Evolutionary conservation across 1,284 basidiomycete genomes (phyloP), one percentile per base, ranked within the genome.

Genomic region (Xerocomus amazonicus): DNA sequence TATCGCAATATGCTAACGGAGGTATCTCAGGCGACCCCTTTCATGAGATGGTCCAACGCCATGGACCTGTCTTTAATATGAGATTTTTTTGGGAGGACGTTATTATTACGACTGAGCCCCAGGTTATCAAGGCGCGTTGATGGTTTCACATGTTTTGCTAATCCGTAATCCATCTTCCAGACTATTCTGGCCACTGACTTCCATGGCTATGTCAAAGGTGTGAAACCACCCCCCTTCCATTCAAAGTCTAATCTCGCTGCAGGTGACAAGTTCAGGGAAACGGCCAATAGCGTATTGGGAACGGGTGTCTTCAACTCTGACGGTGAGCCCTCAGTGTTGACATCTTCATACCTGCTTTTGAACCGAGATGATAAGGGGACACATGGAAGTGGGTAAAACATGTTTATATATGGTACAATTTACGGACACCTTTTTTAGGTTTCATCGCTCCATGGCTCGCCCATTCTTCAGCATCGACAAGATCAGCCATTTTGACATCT

Each of bases 271-370:
- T 64, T 71, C 38, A 59, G 56, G 27, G 61, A 60, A 38, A 48
- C 50, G 14, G 68, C 66, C 2, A 48, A 62, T 28, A 62, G 64
- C 14, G 59, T 77, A 6, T 58, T 76, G 13, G 76, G 75, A 9
- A 68, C 67, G 1, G 76, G 76, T 4, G 73, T 77, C 12, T 78
- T 78, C 56, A 75, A 77, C 53, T 63, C 75, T 1, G 74, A 77
- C 50, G 74, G 75, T 60, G 53, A 54, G 59, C 19, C 45, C 27
- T 16, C 23, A 6, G 14, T 32, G 2, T n/a, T 27, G 5, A 17
- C 31, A 9, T 19, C 38, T 8, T 48, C 4, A 5, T 33, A 23
- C 1, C 5, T n/a, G 17, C 34, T 27, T 31, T 14, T 44, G 50
- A 19, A 59, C 13, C 8, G 9, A 14, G 32, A 17, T 13, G 9